Base-by-base conservation (phyloP, 371 early-diverging fungal species). In the Circinella umbellata region DNA sequence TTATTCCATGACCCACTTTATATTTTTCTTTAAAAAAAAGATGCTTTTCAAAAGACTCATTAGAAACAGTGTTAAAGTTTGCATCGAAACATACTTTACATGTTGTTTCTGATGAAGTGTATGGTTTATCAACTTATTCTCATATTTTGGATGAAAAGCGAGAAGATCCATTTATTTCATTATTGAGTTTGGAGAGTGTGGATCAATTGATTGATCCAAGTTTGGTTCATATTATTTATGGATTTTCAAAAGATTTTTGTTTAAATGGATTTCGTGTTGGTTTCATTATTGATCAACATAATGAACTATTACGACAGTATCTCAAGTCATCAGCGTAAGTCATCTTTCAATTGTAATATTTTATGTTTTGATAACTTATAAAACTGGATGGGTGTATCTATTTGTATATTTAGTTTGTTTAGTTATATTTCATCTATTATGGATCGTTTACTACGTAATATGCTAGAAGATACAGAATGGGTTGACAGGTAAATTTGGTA, bases 91-190 rank as follows among this genome's bases (percentile, higher is more conserved):
- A 91, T 66, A 69, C 82, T n/a, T 63, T 95, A 11, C 94, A 91
- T 69, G 78, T 89, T n/a, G 73, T 93, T 8, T 81, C 86, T 69
- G 95, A 95, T 73, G 96, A 95, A 70, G 91, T 95, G 36, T 95
- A 94, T 76, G 94, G 89, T 9, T 77, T 94, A 13, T 92, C 93
- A 0, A 80, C 88, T 15, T 92, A 87, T 69, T 76, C 73, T 18
- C 80, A 83, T 35, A 63, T 78, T 3, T 47, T 76, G 51, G 54
- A 65, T 38, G 69, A 69, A 38, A 11, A 53, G 4, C n/a, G 54
- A 13, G 38, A 61, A 6, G 60, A 61, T 15, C 80, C 89, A 7
- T 90, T 90, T 66, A 73, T 84, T 48, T 89, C 89, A 1, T 79
- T 90, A 5, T 74, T 92, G 42, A 82, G 87, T 38, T 68, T 89